Percentiles rank a stretch among this genome's conserved stretches.
These are phyloP conservation scores for Penicillium fuscoglaucum DNA, from an alignment of 2,329 filamentous ascomycete genomes.

Conservation along the genomic window DNA sequence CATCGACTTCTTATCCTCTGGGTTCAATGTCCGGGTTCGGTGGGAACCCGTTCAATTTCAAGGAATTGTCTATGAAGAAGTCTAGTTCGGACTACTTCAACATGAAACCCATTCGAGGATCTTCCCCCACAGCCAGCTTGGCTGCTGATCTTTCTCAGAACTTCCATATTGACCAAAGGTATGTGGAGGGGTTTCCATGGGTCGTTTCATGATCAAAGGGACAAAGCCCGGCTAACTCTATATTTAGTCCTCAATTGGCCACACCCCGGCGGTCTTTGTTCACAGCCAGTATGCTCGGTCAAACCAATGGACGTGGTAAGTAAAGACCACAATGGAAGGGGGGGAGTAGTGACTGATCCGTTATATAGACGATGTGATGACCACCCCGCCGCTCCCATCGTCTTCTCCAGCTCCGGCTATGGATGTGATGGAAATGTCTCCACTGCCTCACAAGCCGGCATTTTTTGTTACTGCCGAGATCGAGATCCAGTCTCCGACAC, in stretches of 20 bases:
- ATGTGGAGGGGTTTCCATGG: neutral
- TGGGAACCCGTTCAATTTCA: slow-evolving; percentile 72
- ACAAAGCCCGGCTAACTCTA: slow-evolving; percentile 42
- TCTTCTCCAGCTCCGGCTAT: slow-evolving; percentile 73
- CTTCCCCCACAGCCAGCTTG: slow-evolving; percentile 86
- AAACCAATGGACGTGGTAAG: slow-evolving; percentile 60
- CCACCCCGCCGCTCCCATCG: slow-evolving; percentile 78
- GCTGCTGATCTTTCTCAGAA: slow-evolving; percentile 95
- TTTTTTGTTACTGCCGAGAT: slow-evolving; percentile 62
- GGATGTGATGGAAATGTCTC: slow-evolving; percentile 91
- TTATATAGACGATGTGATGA: slow-evolving; percentile 65
- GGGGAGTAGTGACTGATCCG: slow-evolving; percentile 26
- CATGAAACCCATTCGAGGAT: slow-evolving; percentile 73
- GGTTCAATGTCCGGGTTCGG: slow-evolving; percentile 58
- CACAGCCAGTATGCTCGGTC: slow-evolving; percentile 67
- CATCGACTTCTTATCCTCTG: slow-evolving; percentile 51
- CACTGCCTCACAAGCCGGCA: slow-evolving; percentile 80
- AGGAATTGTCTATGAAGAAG: slow-evolving; percentile 70
- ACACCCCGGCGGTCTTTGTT: slow-evolving; percentile 85
- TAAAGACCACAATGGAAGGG: neutral
- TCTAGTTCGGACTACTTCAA: slow-evolving; percentile 76
- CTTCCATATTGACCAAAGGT: slow-evolving; percentile 96
- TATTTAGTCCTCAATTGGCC: slow-evolving; percentile 71
- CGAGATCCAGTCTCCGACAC: slow-evolving; percentile 71
- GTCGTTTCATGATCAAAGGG: slow-evolving; percentile 5